Evolutionary conservation across 1,139 yeast species (phyloP).

Genomic region (Lodderomyces oxycetoniae): DNA sequence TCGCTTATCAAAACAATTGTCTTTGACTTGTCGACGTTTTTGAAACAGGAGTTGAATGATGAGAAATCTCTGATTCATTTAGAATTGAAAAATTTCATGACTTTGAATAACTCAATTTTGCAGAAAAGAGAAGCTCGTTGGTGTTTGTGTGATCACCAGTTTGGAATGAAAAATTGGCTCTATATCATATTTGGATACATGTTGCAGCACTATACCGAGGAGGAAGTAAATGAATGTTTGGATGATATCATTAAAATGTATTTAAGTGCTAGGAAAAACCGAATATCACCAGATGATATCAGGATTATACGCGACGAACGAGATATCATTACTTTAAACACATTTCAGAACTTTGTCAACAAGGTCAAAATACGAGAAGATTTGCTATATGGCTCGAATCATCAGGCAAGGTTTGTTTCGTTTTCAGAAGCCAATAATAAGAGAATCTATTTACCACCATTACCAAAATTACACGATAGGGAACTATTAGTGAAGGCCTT

Average conservation of each 20-base stretch:
- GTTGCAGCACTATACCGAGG: conserved; percentile 23
- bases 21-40: conserved; percentile 33
- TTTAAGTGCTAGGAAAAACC: conserved; percentile 18
- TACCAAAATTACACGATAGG: conserved; percentile 32
- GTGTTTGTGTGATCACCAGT: conserved; percentile 13
- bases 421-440: conserved; percentile 23
- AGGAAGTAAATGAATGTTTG: conserved; percentile 24
- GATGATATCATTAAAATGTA: conserved; percentile 32
- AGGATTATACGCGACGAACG: conserved; percentile 10
- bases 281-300: conserved; percentile 8
- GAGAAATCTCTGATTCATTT: conserved; percentile 17
- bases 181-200: conserved; percentile 37
- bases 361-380: conserved; percentile 15
- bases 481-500: conserved; percentile 33
- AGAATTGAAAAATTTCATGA: conserved; percentile 24
- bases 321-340: conserved; percentile 15
- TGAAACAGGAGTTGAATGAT: conserved; percentile 26
- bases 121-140: conserved; percentile 11
- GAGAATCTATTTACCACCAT: conserved; percentile 30
- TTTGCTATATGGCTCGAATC: conserved; percentile 8
- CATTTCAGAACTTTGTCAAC: conserved; percentile 22
- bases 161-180: conserved; percentile 26
- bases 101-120: conserved; percentile 14
- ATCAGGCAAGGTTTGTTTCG: conserved; percentile 16
- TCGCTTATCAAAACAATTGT: conserved; percentile 34